These are phyloP conservation scores for Penicillium nordicum DNA, from an alignment of 2,329 filamentous ascomycete genomes.

Conservation along the genomic window DNA sequence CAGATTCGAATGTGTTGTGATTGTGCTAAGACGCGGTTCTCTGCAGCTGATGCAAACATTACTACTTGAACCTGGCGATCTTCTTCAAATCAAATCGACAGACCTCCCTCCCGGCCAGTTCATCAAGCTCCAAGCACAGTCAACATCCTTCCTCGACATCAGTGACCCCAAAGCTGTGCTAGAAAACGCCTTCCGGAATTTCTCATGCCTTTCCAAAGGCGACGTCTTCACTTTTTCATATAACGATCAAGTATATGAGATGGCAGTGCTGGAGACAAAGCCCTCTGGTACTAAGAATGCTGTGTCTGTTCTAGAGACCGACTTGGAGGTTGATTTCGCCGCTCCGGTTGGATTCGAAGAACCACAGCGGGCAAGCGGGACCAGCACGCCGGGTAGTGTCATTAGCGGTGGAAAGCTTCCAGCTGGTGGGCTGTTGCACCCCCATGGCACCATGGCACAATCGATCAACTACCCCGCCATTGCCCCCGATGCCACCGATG, in stretches of 20 bases:
- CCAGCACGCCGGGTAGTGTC: constrained; percentile 74
- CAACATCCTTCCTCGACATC: constrained; percentile 89
- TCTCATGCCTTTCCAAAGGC: constrained; percentile 86
- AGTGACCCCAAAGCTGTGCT: constrained; percentile 95
- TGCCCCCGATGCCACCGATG: constrained; percentile 69
- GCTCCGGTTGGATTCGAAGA: constrained; percentile 92
- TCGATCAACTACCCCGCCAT: constrained; percentile 96
- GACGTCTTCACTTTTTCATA: constrained; percentile 96
- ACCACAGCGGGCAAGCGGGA: constrained; percentile 73
- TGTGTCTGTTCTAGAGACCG: constrained; percentile 91
- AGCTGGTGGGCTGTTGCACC: constrained; percentile 71
- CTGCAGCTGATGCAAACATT: constrained; percentile 88
- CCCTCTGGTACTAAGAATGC: constrained; percentile 77
- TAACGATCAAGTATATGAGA: constrained; percentile 89
- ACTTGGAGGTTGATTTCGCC: constrained; percentile 94
- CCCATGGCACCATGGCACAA: constrained; percentile 91
- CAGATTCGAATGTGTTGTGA: constrained; percentile 1
- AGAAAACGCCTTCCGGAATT: constrained; percentile 94
- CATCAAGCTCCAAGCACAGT: constrained; percentile 96
- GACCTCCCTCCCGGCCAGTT: constrained; percentile 85
- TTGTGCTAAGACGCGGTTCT: constrained; percentile 2
- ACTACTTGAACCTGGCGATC: constrained; percentile 82
- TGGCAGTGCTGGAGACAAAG: constrained; percentile 91
- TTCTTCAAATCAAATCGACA: constrained; percentile 92
- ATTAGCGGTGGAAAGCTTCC: constrained; percentile 60